Conservation (phyloP, 768 basidiomycete species). For the Hygrocybe punicea region DNA sequence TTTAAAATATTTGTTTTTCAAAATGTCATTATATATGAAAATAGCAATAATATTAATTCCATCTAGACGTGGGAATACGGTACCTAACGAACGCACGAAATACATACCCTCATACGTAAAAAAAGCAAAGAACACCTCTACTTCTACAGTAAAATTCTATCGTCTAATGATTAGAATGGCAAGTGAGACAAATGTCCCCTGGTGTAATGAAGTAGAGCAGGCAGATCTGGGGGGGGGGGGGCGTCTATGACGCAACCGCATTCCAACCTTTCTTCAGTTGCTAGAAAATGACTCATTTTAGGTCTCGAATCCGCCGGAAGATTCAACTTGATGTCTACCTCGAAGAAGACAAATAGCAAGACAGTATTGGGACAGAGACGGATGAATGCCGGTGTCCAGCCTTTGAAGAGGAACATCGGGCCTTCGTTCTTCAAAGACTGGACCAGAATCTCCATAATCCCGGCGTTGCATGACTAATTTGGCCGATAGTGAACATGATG, state of each 20-base stretch:
- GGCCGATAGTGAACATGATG: neutral
- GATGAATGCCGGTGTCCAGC: conserved; percentile 86
- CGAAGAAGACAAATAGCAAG: conserved; percentile 80
- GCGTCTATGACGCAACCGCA: neutral
- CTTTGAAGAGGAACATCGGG: conserved; percentile 75
- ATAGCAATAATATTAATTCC: no score
- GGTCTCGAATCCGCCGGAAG: neutral
- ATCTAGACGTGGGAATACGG: no score
- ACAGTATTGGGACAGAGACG: conserved; percentile 82
- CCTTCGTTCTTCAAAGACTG: conserved; percentile 71
- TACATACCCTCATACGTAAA: no score
- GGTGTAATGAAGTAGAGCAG: neutral
- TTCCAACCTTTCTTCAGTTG: conserved; percentile 10
- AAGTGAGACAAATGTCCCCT: no score
- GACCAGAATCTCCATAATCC: conserved; percentile 50
- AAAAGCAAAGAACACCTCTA: no score
- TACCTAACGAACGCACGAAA: no score
- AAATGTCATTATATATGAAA: no score
- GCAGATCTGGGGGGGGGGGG: no score
- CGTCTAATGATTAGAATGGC: no score
- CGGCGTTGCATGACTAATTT: conserved; percentile 48
- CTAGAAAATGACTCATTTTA: neutral
- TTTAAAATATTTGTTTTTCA: no score
- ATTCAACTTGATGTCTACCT: conserved; percentile 40
- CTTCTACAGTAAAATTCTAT: no score